Percentiles rank a stretch among this genome's conserved stretches.
Conservation (phyloP, 805 yeast species). For the Candida jianshihensis region DNA sequence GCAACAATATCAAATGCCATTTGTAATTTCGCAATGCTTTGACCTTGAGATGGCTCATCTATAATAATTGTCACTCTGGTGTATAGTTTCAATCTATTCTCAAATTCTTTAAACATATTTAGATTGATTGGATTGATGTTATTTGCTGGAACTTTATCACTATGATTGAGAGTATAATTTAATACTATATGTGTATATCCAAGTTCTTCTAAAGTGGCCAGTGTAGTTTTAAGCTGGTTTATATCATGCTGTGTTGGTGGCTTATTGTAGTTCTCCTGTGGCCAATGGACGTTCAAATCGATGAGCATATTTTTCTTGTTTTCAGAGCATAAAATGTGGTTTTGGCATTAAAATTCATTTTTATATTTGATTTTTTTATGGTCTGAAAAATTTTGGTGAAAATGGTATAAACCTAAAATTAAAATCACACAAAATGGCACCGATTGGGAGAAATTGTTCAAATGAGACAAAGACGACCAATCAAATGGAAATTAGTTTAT, state of each 20-base stretch:
- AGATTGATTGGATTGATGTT: slow-evolving; percentile 36
- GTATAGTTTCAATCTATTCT: slow-evolving; percentile 39
- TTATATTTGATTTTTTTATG: no score
- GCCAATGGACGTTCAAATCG: slow-evolving; percentile 74
- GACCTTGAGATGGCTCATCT: slow-evolving; percentile 73
- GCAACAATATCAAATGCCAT: slow-evolving; percentile 71
- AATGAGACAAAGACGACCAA: no score
- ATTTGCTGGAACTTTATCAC: slow-evolving; percentile 44
- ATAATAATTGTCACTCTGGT: slow-evolving; percentile 71
- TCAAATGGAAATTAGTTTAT: no score
- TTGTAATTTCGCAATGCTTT: slow-evolving; percentile 38
- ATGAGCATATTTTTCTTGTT: slow-evolving; percentile 34
- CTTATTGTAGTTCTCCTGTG: slow-evolving; percentile 40
- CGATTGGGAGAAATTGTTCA: no score
- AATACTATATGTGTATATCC: slow-evolving; percentile 78
- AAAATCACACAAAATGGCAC: not conserved
- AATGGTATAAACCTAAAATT: no score
- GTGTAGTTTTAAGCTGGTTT: slow-evolving; percentile 36
- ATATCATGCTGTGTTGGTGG: slow-evolving; percentile 38
- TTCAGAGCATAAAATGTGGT: no score
- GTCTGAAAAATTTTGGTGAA: no score
- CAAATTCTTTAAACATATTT: slow-evolving; percentile 17
- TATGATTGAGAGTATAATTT: slow-evolving; percentile 51
- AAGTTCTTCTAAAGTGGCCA: slow-evolving; percentile 46
- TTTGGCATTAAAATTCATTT: no score